A percentile compares a stretch with the other conserved stretches of the same genome.
Evolutionary conservation across 345 rosid species (phyloP).

Genomic region (Sisymbrium irio): DNA sequence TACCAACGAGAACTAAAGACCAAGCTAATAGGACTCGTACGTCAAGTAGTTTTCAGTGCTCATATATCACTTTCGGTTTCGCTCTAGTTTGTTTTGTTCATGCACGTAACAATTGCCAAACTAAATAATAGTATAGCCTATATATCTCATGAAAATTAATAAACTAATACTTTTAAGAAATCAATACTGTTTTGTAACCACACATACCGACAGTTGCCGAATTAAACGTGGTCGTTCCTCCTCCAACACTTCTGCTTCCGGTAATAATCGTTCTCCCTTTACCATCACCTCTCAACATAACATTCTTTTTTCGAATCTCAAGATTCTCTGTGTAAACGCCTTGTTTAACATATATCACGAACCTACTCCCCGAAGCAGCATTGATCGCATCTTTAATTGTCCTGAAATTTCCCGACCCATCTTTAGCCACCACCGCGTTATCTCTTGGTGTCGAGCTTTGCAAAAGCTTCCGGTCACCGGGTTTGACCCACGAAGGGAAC

Average conservation of each 20-base stretch:
- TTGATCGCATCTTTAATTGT: conserved; percentile 64
- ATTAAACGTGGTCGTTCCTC: conserved; percentile 76
- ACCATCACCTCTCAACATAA: conserved; percentile 88
- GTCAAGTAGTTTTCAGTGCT: neutral
- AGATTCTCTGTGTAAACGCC: conserved; percentile 71
- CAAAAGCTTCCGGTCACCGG: conserved; percentile 74
- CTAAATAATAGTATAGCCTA: neutral
- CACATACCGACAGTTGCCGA: conserved; percentile 91
- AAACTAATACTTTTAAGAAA: neutral
- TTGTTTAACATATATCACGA: conserved; percentile 67
- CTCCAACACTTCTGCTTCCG: conserved; percentile 83
- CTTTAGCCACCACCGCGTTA: conserved; percentile 77
- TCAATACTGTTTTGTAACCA: neutral
- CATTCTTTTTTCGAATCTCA: conserved; percentile 54
- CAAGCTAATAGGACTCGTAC: neutral
- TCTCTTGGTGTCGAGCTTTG: conserved; percentile 51
- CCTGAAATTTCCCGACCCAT: conserved; percentile 71
- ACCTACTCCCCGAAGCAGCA: conserved; percentile 68
- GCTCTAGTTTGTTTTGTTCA: neutral
- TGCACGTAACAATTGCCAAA: conserved; percentile 6
- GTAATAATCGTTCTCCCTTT: conserved; percentile 67
- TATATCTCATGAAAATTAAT: neutral
- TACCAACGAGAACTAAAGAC: neutral
- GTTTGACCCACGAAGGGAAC: conserved; percentile 74
- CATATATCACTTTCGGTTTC: neutral